Percentiles rank a stretch among this genome's conserved stretches.
phyloP scores from a whole-genome alignment of 495 filamentous ascomycete genomes.

The Paragyromitra xinjiangensis region DNA sequence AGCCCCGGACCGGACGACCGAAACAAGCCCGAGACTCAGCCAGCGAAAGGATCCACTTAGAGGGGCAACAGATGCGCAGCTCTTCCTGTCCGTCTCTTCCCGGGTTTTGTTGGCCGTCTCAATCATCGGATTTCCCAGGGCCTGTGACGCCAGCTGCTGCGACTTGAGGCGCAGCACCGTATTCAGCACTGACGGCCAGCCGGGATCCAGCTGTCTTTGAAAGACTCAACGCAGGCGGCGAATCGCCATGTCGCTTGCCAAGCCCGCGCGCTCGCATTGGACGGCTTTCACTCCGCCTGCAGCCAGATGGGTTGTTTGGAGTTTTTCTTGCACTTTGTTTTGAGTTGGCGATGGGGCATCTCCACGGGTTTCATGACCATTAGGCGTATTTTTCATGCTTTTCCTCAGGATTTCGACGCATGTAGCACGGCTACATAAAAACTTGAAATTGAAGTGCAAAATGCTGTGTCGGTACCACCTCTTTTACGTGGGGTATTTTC shows the following conservation, averaged over 20 bases:
- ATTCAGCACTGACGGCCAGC: slow-evolving; percentile 27
- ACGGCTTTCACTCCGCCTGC: slow-evolving; percentile 32
- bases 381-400: slow-evolving; percentile 4
- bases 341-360: background rate
- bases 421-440: background rate
- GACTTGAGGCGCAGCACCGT: slow-evolving; percentile 37
- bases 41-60: slow-evolving; percentile 13
- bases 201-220: slow-evolving; percentile 4
- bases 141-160: slow-evolving; percentile 26
- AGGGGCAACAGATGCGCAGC: slow-evolving; percentile 21
- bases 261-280: slow-evolving; percentile 14
- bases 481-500: background rate
- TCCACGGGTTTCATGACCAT: background rate
- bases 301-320: background rate
- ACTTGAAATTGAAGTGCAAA: background rate
- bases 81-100: slow-evolving; percentile 1
- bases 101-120: background rate
- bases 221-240: background rate
- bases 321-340: no score
- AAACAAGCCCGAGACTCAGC: slow-evolving; percentile 28
- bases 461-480: background rate
- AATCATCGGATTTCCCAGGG: slow-evolving; percentile 12
- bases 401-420: background rate
- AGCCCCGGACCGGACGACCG: background rate
- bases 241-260: slow-evolving; percentile 22